Base-by-base conservation (phyloP, 768 basidiomycete species). In the Termitomyces sp. region DNA sequence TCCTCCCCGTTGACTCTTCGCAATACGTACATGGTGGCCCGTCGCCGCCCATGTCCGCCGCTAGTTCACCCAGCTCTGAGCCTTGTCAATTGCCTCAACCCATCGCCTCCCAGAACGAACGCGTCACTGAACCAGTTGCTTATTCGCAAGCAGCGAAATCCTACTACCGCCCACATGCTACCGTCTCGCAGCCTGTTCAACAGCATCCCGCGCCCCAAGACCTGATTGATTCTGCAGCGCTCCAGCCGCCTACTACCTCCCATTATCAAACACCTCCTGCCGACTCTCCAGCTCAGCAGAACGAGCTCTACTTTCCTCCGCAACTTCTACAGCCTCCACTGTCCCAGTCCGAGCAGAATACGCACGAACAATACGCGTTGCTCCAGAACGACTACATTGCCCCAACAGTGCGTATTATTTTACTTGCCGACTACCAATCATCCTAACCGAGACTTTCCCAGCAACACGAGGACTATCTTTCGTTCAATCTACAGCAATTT, bases 11-110 rank as follows among this genome's bases (percentile, higher is more conserved):
- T 60, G 67, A 58, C 32, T 59, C 73, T 42, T n/a, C 68, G 47
- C 64, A 54, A 3, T 75, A 75, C 56, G 73, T 73, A 29, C 61
- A 73, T n/a, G 66, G 62, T 11, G 80, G 78, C 0, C 79, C 82
- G n/a, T 79, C 81, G 0, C 82, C 83, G 2, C 82, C 82, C 0
- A 56, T 82, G 34, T 83, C 84, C 0, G 75, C 76, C 16, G 79
- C 79, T 5, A 69, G 77, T 8, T 82, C 84, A 2, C 81, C 82
- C 12, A 64, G 58, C 10, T 69, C 69, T 2, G 61, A 67, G n/a
- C 62, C 65, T 19, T 49, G 57, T 44, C 56, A 54, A 16, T 31
- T 32, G 4, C 38, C 53, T 38, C 55, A 50, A 19, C 53, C 34
- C 38, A 44, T 45, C 27, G 19, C 29, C 32, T 38, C 55, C 29